phyloP scores from a whole-genome alignment of 768 basidiomycete species.

The Auricularia cornea region DNA sequence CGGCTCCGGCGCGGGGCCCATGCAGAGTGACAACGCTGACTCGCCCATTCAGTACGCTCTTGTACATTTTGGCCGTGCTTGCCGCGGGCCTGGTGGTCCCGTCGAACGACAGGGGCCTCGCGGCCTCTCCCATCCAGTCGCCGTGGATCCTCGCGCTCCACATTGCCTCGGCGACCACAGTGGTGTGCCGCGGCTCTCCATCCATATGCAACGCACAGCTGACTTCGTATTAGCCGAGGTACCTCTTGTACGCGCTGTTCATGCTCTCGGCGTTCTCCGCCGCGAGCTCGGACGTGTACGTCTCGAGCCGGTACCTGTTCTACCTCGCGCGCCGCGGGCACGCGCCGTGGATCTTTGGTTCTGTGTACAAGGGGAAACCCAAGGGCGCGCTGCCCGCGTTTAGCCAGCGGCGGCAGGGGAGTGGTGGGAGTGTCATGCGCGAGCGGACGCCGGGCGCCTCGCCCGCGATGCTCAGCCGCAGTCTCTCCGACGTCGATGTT shows the following conservation, averaged over 20 bases:
- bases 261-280: not conserved
- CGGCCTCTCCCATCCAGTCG: not conserved
- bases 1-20: not conserved
- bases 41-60: not conserved
- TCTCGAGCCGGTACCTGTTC: constrained; percentile 2
- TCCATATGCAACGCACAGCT: not conserved
- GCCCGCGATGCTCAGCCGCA: not conserved
- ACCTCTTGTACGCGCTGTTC: not conserved
- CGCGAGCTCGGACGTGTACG: not conserved
- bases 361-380: not conserved
- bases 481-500: not conserved
- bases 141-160: not conserved
- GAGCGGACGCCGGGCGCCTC: not conserved
- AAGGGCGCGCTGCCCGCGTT: not conserved
- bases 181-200: not conserved
- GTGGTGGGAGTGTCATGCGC: not conserved
- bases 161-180: not conserved
- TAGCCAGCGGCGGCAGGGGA: not conserved
- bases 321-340: not conserved
- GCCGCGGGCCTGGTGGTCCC: not conserved
- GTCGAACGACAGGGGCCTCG: not conserved
- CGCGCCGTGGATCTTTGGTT: not conserved
- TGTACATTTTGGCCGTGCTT: not conserved
- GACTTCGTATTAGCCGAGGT: not conserved
- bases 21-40: not conserved